Percentiles rank a stretch among this genome's conserved stretches.
These are phyloP conservation scores for Lasiodiplodia sp. DNA, from an alignment of 2,329 filamentous ascomycete genomes.

Conservation along the genomic window DNA sequence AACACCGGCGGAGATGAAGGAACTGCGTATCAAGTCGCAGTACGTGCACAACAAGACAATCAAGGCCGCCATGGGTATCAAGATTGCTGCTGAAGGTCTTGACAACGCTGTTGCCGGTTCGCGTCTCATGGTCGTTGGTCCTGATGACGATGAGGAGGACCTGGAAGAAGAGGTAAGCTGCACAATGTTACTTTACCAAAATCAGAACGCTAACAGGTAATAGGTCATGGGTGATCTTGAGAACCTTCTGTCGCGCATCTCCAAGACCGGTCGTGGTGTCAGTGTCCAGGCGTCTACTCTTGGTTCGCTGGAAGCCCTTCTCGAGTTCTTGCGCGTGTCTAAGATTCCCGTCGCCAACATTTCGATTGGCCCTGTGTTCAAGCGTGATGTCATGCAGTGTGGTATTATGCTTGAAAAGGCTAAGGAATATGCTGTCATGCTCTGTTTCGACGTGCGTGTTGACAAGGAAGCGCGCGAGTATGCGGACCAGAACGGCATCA, in stretches of 20 bases:
- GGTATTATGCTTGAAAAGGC: slow-evolving; percentile 96
- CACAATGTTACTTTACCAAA: background rate
- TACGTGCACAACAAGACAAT: slow-evolving; percentile 99
- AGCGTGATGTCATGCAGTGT: slow-evolving; percentile 93
- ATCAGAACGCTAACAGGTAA: slow-evolving; percentile 1
- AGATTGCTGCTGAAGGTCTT: slow-evolving; percentile 95
- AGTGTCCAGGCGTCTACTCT: slow-evolving; percentile 97
- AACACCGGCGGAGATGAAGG: slow-evolving; percentile 90
- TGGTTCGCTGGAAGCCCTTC: slow-evolving; percentile 91
- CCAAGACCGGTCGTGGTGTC: slow-evolving; percentile 91
- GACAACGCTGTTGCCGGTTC: slow-evolving; percentile 97
- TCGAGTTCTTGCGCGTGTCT: slow-evolving; percentile 93
- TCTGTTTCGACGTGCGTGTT: slow-evolving; percentile 99
- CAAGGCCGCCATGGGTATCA: slow-evolving; percentile 97
- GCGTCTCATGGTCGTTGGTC: slow-evolving; percentile 89
- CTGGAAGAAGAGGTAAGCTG: slow-evolving; percentile 77
- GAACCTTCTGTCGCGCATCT: slow-evolving; percentile 87
- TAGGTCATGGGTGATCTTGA: slow-evolving; percentile 89
- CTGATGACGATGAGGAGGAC: slow-evolving; percentile 95
- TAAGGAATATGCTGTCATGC: slow-evolving; percentile 96
- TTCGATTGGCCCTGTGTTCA: slow-evolving; percentile 95
- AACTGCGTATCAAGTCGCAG: slow-evolving; percentile 90
- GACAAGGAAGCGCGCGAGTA: slow-evolving; percentile 94
- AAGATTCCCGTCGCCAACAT: slow-evolving; percentile 99
- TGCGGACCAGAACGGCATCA: slow-evolving; percentile 92